phyloP scores from a whole-genome alignment of 2,329 filamentous ascomycete species.

The Kalmusia sp. region DNA sequence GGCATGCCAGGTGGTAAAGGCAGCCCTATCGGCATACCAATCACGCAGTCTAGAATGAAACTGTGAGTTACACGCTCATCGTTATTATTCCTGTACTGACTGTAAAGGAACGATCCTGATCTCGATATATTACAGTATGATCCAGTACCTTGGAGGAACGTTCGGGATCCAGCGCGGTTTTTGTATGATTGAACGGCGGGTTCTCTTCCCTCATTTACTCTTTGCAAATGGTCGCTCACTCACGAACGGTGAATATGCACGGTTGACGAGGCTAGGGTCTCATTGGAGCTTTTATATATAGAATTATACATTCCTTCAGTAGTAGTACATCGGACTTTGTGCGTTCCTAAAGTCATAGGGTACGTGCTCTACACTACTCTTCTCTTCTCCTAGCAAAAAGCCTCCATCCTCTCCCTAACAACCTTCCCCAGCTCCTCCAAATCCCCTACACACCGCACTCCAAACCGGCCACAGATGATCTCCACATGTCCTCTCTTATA shows the following conservation, averaged over 20 bases:
- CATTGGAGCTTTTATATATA: no score
- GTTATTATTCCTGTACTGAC: neutral
- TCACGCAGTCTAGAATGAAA: neutral
- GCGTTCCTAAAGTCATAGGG: no score
- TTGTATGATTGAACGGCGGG: neutral
- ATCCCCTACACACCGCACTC: conserved; percentile 54
- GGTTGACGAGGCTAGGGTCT: no score
- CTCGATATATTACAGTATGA: neutral
- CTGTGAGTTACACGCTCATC: neutral
- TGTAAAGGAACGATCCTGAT: neutral
- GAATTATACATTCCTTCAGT: no score
- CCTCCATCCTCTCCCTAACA: conserved; percentile 35
- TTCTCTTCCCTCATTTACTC: no score
- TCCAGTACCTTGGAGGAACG: neutral
- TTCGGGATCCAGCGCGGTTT: neutral
- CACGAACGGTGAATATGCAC: no score
- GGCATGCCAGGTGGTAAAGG: neutral
- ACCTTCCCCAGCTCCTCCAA: conserved; percentile 48
- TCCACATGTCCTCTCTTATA: conserved; percentile 68
- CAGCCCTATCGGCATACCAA: neutral
- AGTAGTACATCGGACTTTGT: no score
- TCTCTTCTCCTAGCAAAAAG: conserved; percentile 8
- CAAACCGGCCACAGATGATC: conserved; percentile 58
- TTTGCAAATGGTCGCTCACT: no score
- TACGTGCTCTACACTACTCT: no score